Percentiles rank a stretch among this genome's conserved stretches.
Evolutionary conservation across 768 basidiomycete genomes (phyloP).

Genomic region (Amanita pseudoporphyria): DNA sequence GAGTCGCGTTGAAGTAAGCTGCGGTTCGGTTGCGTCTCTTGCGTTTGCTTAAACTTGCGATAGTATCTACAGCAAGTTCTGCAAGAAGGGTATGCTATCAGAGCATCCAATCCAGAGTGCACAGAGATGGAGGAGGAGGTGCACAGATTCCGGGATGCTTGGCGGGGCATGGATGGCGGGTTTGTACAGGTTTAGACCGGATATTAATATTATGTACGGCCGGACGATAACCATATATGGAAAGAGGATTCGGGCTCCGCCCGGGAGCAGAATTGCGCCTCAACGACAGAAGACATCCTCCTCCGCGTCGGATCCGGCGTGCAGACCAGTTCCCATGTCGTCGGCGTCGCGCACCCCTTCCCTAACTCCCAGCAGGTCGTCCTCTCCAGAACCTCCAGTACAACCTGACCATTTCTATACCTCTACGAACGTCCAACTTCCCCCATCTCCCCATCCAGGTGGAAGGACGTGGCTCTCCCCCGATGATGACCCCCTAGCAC

Average conservation of each 20-base stretch:
- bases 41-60: background rate
- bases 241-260: background rate
- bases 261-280: background rate
- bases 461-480: constrained; percentile 64
- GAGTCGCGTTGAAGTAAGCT: constrained; percentile 59
- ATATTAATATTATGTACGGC: background rate
- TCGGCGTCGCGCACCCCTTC: constrained; percentile 1
- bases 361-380: constrained; percentile 6
- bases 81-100: constrained; percentile 47
- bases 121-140: constrained; percentile 27
- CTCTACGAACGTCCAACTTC: constrained; percentile 34
- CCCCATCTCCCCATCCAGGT: constrained; percentile 55
- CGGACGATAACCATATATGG: background rate
- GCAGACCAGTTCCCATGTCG: background rate
- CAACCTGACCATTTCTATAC: constrained; percentile 86
- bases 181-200: too few relatives aligned
- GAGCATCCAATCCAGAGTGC: constrained; percentile 49
- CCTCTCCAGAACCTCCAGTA: constrained; percentile 21
- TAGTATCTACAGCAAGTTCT: constrained; percentile 46
- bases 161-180: constrained; percentile 2
- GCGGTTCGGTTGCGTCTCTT: background rate
- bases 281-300: constrained; percentile 2
- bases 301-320: background rate
- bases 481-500: constrained; percentile 69
- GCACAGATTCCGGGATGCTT: constrained; percentile 21